Percentiles rank a stretch among this genome's conserved stretches.
Evolutionary conservation across 768 basidiomycete genomes (phyloP).

Genomic region (Psilocybe subaeruginosa): DNA sequence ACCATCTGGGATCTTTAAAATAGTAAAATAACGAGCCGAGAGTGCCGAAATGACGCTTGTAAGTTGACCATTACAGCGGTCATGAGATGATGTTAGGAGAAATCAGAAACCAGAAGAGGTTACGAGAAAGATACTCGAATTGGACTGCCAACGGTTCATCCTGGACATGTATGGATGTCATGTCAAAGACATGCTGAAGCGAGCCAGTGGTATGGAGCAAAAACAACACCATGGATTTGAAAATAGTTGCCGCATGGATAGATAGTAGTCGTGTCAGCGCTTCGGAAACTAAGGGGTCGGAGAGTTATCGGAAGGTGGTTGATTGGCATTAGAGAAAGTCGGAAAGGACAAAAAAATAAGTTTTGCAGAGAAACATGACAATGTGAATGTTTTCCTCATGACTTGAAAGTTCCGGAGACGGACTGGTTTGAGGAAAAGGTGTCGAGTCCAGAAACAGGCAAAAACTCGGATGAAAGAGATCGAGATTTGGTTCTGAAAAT

Average conservation of each 20-base stretch:
- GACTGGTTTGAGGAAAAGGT: slow-evolving; percentile 15
- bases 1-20: not conserved
- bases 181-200: slow-evolving; percentile 8
- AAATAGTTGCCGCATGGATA: slow-evolving; percentile 19
- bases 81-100: slow-evolving; percentile 1
- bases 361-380: not conserved
- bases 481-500: slow-evolving; percentile 15
- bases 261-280: slow-evolving; percentile 7
- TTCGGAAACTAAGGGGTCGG: slow-evolving; percentile 29
- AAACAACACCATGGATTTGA: slow-evolving; percentile 4
- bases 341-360: not conserved
- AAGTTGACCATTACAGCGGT: not conserved
- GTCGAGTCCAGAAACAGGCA: slow-evolving; percentile 24
- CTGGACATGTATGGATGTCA: slow-evolving; percentile 2
- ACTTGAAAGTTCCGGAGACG: slow-evolving; percentile 40
- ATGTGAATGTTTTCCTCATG: slow-evolving; percentile 8
- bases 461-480: slow-evolving; percentile 41
- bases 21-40: not conserved
- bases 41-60: not conserved
- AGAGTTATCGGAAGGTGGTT: slow-evolving; percentile 34
- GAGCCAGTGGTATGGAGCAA: not conserved
- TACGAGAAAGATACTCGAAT: slow-evolving; percentile 5
- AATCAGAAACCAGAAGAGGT: not conserved
- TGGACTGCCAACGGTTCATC: slow-evolving; percentile 10
- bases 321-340: not conserved